A percentile compares a stretch with the other conserved stretches of the same genome.
Evolutionary conservation across 1,284 basidiomycete species (phyloP).

Genomic region (Schizopora paradoxa): DNA sequence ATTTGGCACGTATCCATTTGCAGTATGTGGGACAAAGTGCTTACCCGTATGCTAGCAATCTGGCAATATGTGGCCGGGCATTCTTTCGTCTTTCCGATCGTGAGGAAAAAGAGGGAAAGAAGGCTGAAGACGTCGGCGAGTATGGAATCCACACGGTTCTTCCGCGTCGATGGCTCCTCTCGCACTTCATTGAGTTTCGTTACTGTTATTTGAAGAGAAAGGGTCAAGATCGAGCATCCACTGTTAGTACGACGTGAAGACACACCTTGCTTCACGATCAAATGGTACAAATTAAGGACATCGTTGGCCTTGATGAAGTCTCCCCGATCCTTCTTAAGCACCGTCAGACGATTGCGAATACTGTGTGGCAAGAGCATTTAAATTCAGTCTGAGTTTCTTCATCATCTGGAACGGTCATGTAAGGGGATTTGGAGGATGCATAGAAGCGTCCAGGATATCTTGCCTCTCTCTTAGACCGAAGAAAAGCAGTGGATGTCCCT

Average conservation of each 20-base stretch:
- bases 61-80: constrained; percentile 92
- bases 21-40: constrained; percentile 25
- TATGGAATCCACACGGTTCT: constrained; percentile 89
- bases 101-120: constrained; percentile 88
- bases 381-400: no score
- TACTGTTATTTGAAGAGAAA: constrained; percentile 43
- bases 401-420: no score
- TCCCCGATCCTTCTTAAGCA: constrained; percentile 83
- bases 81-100: constrained; percentile 90
- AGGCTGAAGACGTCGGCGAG: constrained; percentile 91
- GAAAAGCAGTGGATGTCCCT: no score
- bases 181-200: constrained; percentile 90
- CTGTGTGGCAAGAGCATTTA: constrained; percentile 37
- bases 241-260: constrained; percentile 8
- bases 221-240: constrained; percentile 12
- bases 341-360: constrained; percentile 87
- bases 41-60: constrained; percentile 87
- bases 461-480: no score
- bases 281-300: constrained; percentile 90
- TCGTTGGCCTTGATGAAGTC: constrained; percentile 90
- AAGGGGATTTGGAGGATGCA: no score
- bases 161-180: constrained; percentile 70
- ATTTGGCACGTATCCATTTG: not conserved
- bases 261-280: constrained; percentile 90
- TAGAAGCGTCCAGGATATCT: no score